Base-by-base conservation (phyloP, 2,329 filamentous ascomycete species). In the Pseudogymnoascus sp. region DNA sequence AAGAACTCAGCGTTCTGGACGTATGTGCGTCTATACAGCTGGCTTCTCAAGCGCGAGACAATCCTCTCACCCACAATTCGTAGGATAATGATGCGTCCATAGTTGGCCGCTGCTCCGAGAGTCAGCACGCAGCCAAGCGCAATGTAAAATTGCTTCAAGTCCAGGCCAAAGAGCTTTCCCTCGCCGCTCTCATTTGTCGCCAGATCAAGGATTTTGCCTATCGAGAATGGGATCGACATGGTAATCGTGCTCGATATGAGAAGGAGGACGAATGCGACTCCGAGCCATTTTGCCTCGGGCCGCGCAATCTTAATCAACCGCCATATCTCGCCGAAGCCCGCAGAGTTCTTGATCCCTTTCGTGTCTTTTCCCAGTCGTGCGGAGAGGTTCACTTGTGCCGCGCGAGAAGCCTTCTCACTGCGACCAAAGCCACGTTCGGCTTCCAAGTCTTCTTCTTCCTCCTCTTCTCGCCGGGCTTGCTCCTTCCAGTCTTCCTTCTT, bases 1-100 rank as follows among this genome's bases (percentile, higher is more conserved):
- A 99, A 99, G 78, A 99, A 99, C 72, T 98, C 95, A 64, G 95
- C 95, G 75, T 99, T 95, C 75, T 99, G 95, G n/a, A 95, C 84
- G 70, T 96, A 96, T 0, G 95, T 99, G 67, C 89, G 86, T 68
- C 91, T 86, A 78, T 96, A 99, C 3, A 99, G 85, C 72, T 91
- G 89, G 14, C 93, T 93, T 65, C 95, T 86, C 62, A 99, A 82
- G 69, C 93, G 86, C 10, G 93, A 89, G 62, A 99, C 95, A 64
- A 99, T 95, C 43, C 95, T 85, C 76, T 99, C 95, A 66, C 95
- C 96, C 6, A 99, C 91, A 66, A 98, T 95, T 26, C 95, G 87
- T 22, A 99, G 83, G 62, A 98, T 88, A 63, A 98, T 89, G 70
- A 99, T 96, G 68, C 95, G 88, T 33, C 92, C 90, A 75, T 96